Percentiles rank a stretch among this genome's conserved stretches.
Evolutionary conservation across 768 basidiomycete genomes (phyloP).

Genomic region (Mycena epipterygia): DNA sequence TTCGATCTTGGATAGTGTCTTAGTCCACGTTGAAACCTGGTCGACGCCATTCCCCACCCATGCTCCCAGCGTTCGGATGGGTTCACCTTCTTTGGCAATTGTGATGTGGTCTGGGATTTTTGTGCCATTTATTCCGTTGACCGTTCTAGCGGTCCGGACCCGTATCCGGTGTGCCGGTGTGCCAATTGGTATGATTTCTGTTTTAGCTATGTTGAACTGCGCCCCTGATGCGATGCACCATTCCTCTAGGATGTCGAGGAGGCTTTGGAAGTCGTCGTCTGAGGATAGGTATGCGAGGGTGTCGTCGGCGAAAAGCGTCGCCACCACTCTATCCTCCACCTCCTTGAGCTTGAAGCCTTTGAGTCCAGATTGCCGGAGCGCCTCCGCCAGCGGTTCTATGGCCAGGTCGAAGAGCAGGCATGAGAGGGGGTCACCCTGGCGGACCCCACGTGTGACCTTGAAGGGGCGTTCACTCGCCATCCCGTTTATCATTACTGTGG

Average conservation of each 20-base stretch:
- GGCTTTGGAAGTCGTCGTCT: constrained; percentile 9
- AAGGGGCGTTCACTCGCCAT: constrained; percentile 23
- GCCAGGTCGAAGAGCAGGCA: too few species aligned
- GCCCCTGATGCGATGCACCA: too few species aligned
- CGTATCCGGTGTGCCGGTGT: background rate
- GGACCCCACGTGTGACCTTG: constrained; percentile 41
- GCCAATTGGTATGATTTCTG: constrained; percentile 43
- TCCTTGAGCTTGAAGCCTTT: constrained; percentile 36
- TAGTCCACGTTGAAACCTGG: constrained; percentile 16
- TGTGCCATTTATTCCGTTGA: background rate
- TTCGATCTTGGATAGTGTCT: constrained; percentile 7
- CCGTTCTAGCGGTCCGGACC: background rate
- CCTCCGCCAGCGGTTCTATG: constrained; percentile 40
- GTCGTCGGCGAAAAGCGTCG: constrained; percentile 43
- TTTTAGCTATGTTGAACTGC: constrained; percentile 36
- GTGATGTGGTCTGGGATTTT: constrained; percentile 16
- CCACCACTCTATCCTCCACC: constrained; percentile 5
- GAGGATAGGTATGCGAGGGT: constrained; percentile 32
- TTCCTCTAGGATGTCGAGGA: background rate
- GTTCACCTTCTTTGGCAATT: constrained; percentile 24
- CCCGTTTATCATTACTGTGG: constrained; percentile 43
- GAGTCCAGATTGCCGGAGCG: constrained; percentile 31
- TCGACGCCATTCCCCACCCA: constrained; percentile 28
- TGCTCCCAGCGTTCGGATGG: constrained; percentile 27
- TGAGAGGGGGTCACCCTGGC: constrained; percentile 49